Evolutionary conservation across 495 filamentous ascomycete genomes (phyloP).

Genomic region (Lasiosphaeria miniovina): DNA sequence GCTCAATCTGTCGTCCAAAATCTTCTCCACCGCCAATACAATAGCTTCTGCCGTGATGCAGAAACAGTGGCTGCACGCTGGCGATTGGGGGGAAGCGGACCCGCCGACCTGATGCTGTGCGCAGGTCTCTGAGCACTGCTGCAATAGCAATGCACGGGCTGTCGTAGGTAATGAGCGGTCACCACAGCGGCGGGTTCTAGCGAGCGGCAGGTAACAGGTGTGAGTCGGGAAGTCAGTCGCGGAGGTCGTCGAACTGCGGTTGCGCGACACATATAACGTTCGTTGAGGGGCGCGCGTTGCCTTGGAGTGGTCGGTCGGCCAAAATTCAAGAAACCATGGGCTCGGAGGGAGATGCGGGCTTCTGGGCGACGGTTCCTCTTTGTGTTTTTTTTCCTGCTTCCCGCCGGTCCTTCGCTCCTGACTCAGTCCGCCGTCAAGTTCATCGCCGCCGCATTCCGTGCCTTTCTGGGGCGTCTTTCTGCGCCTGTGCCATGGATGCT

Average conservation of each 20-base stretch:
- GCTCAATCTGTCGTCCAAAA: constrained; percentile 6
- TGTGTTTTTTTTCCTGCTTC: constrained; percentile 1
- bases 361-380: neutral
- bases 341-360: no score
- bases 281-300: neutral
- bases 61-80: no score
- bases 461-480: neutral
- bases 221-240: constrained; percentile 8
- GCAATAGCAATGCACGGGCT: neutral
- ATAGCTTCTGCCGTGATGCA: neutral
- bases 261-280: constrained; percentile 20
- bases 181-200: constrained; percentile 3
- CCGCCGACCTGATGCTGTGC: no score
- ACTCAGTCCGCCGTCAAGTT: neutral
- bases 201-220: constrained; percentile 10
- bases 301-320: neutral
- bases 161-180: neutral
- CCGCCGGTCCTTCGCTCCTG: neutral
- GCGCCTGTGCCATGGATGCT: neutral
- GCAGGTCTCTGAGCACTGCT: neutral
- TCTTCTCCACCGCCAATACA: constrained; percentile 4
- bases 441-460: constrained; percentile 2
- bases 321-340: no score
- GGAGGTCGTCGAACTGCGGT: constrained; percentile 11
- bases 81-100: no score